Percentiles rank a stretch among this genome's conserved stretches.
These are phyloP conservation scores for Fusarium mangiferae DNA, from an alignment of 2,329 filamentous ascomycete genomes.

Conservation along the genomic window DNA sequence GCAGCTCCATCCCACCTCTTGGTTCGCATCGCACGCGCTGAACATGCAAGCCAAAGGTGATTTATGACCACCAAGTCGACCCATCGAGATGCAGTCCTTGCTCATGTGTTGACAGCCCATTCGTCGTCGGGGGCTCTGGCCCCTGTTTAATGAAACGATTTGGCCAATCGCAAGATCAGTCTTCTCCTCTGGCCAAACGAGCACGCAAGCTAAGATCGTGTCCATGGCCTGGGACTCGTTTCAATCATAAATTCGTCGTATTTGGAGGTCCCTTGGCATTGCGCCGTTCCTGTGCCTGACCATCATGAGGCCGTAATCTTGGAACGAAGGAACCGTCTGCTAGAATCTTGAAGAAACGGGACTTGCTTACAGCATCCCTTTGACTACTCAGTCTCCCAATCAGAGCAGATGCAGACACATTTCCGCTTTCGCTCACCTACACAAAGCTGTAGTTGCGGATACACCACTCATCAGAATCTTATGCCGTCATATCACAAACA, in stretches of 20 bases:
- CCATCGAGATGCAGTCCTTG: constrained; percentile 35
- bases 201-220: neutral
- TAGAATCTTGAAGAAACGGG: neutral
- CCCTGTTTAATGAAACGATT: constrained; percentile 16
- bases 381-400: neutral
- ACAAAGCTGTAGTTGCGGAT: constrained; percentile 20
- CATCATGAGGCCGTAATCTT: constrained; percentile 15
- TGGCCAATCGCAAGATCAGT: constrained; percentile 28
- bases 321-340: neutral
- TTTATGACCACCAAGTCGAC: constrained; percentile 22
- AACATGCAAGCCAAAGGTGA: constrained; percentile 28
- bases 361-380: neutral
- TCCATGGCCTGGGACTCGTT: neutral
- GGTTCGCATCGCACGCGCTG: constrained; percentile 19
- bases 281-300: constrained; percentile 10
- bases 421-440: constrained; percentile 24
- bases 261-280: constrained; percentile 8
- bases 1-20: constrained; percentile 16
- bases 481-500: constrained; percentile 21
- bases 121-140: constrained; percentile 24
- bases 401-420: constrained; percentile 2
- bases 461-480: constrained; percentile 15
- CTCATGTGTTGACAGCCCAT: constrained; percentile 40
- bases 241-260: constrained; percentile 5
- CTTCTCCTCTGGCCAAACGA: constrained; percentile 7